Evolutionary conservation across 768 basidiomycete species (phyloP), one percentile per base, ranked within the genome.

Genomic region (Gyrodon lividus): DNA sequence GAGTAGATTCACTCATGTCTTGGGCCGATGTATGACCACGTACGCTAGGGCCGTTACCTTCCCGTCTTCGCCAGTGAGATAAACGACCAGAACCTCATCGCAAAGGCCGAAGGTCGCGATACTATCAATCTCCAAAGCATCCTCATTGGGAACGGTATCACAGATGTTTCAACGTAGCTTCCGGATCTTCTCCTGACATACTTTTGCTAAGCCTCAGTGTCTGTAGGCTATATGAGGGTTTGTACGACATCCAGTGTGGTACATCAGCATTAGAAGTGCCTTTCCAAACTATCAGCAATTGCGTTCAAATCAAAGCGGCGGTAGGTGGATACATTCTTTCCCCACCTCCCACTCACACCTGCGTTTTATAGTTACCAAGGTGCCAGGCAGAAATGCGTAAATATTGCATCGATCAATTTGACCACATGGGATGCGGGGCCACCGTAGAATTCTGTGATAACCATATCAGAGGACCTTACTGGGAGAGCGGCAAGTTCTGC

Each of bases 31-130:
- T 28, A 22, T 31, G 14, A 43, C n/a, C n/a, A 14, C 9, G 1
- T 43, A 2, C 30, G n/a, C 40, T 46, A 86, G 86, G 85, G 86
- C 5, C 79, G 83, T 10, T 87, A 88, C 59, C 71, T 89, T 1
- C 87, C 85, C 0, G 70, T 87, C 1, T 92, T 92, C 55, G 90
- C 89, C 0, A 77, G 86, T 14, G 83, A 84, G 28, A 82, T 92
- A 10, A 79, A 84, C 43, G 90, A 92, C 67, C 81, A 85, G 58
- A 92, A 93, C 64, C 59, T 67, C 42, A 63, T 72, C 24, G 72
- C 86, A 9, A 66, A 73, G 35, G 66, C 75, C n/a, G 77, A 63
- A 14, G 85, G 76, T 54, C 77, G 67, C 59, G 74, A 56, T 59
- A 69, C 74, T 3, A 72, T 92, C 56, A 90, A 91, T 63, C 72